A percentile compares a stretch with the other conserved stretches of the same genome.
phyloP scores from a whole-genome alignment of 352 stramenopile genomes.

The Globisporangium paroecandrum region DNA sequence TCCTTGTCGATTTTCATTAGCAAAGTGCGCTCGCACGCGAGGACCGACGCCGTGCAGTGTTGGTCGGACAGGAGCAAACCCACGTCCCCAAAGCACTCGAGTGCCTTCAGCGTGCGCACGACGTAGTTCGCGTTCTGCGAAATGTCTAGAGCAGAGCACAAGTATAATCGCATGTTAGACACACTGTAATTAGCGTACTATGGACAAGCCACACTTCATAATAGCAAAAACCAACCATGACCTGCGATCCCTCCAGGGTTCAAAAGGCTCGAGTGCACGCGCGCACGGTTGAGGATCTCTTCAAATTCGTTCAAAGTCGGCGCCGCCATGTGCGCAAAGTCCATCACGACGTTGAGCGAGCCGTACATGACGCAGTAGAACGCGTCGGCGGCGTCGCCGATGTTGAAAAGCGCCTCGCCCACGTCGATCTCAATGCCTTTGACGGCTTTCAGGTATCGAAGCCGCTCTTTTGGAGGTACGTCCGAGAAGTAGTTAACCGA shows the following conservation, averaged over 20 bases:
- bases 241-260: constrained; percentile 40
- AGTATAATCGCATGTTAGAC: too few relatives aligned
- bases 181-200: background rate
- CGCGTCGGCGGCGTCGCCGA: constrained; percentile 62
- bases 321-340: constrained; percentile 61
- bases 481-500: constrained; percentile 65
- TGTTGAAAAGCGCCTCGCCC: constrained; percentile 63
- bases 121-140: constrained; percentile 52
- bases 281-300: constrained; percentile 64
- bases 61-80: constrained; percentile 55
- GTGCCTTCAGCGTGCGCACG: constrained; percentile 54
- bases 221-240: constrained; percentile 22
- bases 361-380: constrained; percentile 81
- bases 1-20: constrained; percentile 72
- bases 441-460: constrained; percentile 57
- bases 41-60: constrained; percentile 58
- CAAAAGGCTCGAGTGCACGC: constrained; percentile 63
- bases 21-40: constrained; percentile 61
- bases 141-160: constrained; percentile 4
- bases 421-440: constrained; percentile 64
- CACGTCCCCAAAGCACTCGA: constrained; percentile 74
- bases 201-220: background rate
- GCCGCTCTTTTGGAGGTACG: constrained; percentile 42
- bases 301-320: constrained; percentile 71
- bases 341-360: constrained; percentile 67